Evolutionary conservation across 192 early-diverging fungal genomes (phyloP).

Genomic region (Coemansia sp.): DNA sequence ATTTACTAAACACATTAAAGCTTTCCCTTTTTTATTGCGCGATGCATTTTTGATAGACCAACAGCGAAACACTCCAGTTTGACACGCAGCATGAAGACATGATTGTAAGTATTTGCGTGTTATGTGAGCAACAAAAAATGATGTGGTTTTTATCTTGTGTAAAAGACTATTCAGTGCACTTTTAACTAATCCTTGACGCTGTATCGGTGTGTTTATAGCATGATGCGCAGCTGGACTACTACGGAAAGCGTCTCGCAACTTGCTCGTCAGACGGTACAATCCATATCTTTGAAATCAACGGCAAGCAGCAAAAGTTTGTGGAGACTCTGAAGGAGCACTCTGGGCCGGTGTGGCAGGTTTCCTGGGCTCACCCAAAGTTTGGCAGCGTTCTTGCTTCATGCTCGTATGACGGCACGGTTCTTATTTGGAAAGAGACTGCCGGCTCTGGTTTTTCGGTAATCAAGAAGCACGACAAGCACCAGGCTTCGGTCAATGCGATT

Average conservation of each 20-base stretch:
- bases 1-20: not conserved
- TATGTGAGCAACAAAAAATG: not conserved
- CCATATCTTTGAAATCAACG: slow-evolving; percentile 87
- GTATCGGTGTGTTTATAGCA: slow-evolving; percentile 43
- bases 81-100: slow-evolving; percentile 58
- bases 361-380: slow-evolving; percentile 99
- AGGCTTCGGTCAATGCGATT: slow-evolving; percentile 95
- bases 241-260: slow-evolving; percentile 91
- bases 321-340: slow-evolving; percentile 71
- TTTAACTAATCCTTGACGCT: not conserved
- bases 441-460: slow-evolving; percentile 53
- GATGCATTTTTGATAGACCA: slow-evolving; percentile 40
- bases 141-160: not conserved
- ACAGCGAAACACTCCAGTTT: slow-evolving; percentile 50
- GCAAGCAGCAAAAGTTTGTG: slow-evolving; percentile 50
- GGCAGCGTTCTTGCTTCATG: slow-evolving; percentile 94
- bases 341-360: slow-evolving; percentile 99
- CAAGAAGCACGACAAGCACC: slow-evolving; percentile 85
- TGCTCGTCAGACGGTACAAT: slow-evolving; percentile 96
- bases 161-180: too few relatives aligned
- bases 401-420: slow-evolving; percentile 92
- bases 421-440: slow-evolving; percentile 93
- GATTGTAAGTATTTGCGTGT: slow-evolving; percentile 37
- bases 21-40: not conserved
- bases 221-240: slow-evolving; percentile 81